phyloP scores from a whole-genome alignment of 164 flowering plant species.

The Umbellularia californica region DNA sequence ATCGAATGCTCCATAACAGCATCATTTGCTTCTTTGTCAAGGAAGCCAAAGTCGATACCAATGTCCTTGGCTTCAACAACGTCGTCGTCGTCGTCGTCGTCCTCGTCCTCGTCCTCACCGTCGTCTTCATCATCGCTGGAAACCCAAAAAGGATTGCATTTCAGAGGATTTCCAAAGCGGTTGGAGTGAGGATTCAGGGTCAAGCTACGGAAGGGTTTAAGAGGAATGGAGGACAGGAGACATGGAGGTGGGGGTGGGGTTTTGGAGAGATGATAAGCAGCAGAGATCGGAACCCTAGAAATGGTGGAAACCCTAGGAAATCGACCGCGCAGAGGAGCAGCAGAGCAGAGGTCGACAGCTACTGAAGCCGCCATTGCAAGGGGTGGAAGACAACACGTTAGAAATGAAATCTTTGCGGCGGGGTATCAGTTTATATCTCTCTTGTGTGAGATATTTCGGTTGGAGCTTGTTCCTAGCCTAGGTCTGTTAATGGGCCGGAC shows the following conservation, averaged over 20 bases:
- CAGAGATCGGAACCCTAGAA: slow-evolving; percentile 13
- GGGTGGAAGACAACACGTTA: not conserved
- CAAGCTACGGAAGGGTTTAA: slow-evolving; percentile 1
- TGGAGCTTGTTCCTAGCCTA: no score
- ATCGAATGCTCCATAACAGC: slow-evolving; percentile 44
- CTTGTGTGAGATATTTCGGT: not conserved
- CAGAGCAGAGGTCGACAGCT: slow-evolving; percentile 9
- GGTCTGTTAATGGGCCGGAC: no score
- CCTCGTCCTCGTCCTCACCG: slow-evolving; percentile 14
- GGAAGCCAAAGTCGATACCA: slow-evolving; percentile 36
- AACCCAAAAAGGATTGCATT: slow-evolving; percentile 6
- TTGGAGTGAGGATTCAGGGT: not conserved
- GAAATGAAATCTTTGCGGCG: not conserved
- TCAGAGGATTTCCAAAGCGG: slow-evolving; percentile 11
- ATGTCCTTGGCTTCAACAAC: slow-evolving; percentile 18
- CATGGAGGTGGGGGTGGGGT: not conserved
- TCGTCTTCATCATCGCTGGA: slow-evolving; percentile 19
- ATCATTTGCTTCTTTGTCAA: slow-evolving; percentile 60
- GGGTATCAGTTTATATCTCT: not conserved
- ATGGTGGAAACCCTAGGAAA: slow-evolving; percentile 13
- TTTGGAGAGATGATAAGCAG: not conserved
- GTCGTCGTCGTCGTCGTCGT: slow-evolving; percentile 14
- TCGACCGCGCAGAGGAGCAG: slow-evolving; percentile 5
- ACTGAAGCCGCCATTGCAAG: not conserved
- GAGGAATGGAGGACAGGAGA: slow-evolving; percentile 4